Conservation (phyloP, 192 early-diverging fungal species). For the Dissophora globulifera region DNA sequence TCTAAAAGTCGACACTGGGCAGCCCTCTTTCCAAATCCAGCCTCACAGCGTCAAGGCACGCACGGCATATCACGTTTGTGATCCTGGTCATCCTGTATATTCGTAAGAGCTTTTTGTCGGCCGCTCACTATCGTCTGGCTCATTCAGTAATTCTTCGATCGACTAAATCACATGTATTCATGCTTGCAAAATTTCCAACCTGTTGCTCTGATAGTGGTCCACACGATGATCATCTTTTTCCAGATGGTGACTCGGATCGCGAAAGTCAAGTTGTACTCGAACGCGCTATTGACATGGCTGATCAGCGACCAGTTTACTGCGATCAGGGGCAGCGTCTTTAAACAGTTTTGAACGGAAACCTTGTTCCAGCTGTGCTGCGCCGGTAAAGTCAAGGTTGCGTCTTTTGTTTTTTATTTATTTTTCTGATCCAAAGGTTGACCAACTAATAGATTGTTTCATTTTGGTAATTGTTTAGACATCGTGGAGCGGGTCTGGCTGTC, state of each 20-base stretch:
- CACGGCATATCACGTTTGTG: constrained; percentile 68
- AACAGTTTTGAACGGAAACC: constrained; percentile 95
- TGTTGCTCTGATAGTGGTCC: constrained; percentile 62
- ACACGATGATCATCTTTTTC: constrained; percentile 93
- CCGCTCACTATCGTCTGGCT: background rate
- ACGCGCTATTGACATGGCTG: constrained; percentile 89
- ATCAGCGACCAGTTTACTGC: constrained; percentile 98
- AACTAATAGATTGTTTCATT: no score
- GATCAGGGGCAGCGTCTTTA: constrained; percentile 97
- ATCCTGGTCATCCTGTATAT: constrained; percentile 86
- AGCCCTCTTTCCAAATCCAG: constrained; percentile 38
- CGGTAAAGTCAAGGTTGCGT: constrained; percentile 61
- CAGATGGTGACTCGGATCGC: constrained; percentile 97
- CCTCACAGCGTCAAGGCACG: constrained; percentile 53
- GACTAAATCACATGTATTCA: background rate
- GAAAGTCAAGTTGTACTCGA: constrained; percentile 95
- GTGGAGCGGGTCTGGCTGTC: constrained; percentile 95
- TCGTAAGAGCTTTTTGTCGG: constrained; percentile 63
- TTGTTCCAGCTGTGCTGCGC: constrained; percentile 94
- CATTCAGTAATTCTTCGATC: background rate
- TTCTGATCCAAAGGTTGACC: no score
- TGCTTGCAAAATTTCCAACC: background rate
- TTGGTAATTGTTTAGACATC: constrained; percentile 89
- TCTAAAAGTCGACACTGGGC: constrained; percentile 77
- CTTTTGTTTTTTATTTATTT: no score